phyloP scores from a whole-genome alignment of 2,329 filamentous ascomycete genomes.

The Pyrenophora teres region DNA sequence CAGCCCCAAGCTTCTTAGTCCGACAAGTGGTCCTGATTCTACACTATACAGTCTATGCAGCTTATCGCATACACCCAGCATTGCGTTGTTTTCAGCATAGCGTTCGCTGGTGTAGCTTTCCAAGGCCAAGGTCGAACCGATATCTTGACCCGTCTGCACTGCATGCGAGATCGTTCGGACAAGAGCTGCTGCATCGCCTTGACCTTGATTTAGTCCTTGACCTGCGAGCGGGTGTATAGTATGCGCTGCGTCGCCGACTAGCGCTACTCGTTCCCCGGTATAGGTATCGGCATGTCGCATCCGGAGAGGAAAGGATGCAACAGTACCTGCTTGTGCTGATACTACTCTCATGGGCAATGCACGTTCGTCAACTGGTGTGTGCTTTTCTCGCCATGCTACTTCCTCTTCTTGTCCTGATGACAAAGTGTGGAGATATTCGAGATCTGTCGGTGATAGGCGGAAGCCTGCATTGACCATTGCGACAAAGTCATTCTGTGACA shows the following conservation, averaged over 20 bases:
- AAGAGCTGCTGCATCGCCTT: slow-evolving; percentile 84
- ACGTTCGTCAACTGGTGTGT: slow-evolving; percentile 60
- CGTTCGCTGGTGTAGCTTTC: slow-evolving; percentile 81
- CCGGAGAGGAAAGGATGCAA: slow-evolving; percentile 89
- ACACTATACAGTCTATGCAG: slow-evolving; percentile 91
- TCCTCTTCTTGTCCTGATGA: slow-evolving; percentile 65
- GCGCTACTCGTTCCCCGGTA: slow-evolving; percentile 83
- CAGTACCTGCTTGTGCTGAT: slow-evolving; percentile 74
- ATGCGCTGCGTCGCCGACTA: slow-evolving; percentile 93
- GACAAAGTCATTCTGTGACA: slow-evolving; percentile 73
- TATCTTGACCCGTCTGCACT: slow-evolving; percentile 81
- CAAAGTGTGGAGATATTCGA: slow-evolving; percentile 79
- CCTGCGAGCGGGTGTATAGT: slow-evolving; percentile 93
- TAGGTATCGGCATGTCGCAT: slow-evolving; percentile 95
- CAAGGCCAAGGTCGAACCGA: slow-evolving; percentile 77
- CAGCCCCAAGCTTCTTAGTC: slow-evolving; percentile 76
- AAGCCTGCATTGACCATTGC: slow-evolving; percentile 95
- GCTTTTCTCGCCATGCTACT: slow-evolving; percentile 78
- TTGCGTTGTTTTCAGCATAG: slow-evolving; percentile 77
- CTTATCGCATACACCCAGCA: slow-evolving; percentile 84
- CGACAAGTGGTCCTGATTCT: slow-evolving; percentile 76
- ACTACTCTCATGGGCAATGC: slow-evolving; percentile 68
- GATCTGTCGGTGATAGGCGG: slow-evolving; percentile 75
- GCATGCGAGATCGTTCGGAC: slow-evolving; percentile 75
- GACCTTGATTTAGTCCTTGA: slow-evolving; percentile 91